Base-by-base conservation (phyloP, 495 filamentous ascomycete species). In the Jackrogersella minutella region DNA sequence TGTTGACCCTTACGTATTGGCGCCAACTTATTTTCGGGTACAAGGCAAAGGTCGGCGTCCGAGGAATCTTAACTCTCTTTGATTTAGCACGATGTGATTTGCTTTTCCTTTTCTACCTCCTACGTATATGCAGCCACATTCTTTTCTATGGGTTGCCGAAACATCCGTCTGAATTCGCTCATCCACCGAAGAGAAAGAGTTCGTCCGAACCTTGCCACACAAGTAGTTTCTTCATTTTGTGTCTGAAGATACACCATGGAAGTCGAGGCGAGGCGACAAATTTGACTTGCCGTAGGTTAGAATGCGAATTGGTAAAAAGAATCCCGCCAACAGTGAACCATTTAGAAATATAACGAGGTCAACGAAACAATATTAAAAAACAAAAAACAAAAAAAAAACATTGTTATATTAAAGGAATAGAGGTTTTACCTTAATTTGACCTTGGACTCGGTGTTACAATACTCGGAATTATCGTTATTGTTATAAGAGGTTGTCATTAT, bases 61-160 rank as follows among this genome's bases (percentile, higher is more conserved):
- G 57, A 67, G 50, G 64, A 51, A 44, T 24, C 33, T 24, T 39
- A 54, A 59, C 60, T 43, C 30, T 66, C 39, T 41, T 13, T 47
- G 24, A 21, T 37, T 46, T 17, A 41, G 44, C n/a, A 37, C 7
- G 33, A 26, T 33, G n/a, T 9, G 21, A 28, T 28, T 68, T 68
- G 33, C 40, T 53, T 68, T 60, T 68, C 24, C 33, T 46, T 53
- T 68, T 53, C 61, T 5, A 36, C 33, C 6, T 36, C 9, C 24
- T 17, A 22, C 5, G 8, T 19, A 9, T 36, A 31, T 60, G 59
- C 59, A 56, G 54, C 55, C 47, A 60, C 49, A 26, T 17, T 43
- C 24, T 55, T 33, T 19, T 28, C 53, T 41, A 46, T 13, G 36
- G 49, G 41, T 56, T 37, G 46, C 46, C 64, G 11, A 53, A 53